phyloP scores from a whole-genome alignment of 1,284 basidiomycete species.

The Apiotrichum mycotoxinovorans region DNA sequence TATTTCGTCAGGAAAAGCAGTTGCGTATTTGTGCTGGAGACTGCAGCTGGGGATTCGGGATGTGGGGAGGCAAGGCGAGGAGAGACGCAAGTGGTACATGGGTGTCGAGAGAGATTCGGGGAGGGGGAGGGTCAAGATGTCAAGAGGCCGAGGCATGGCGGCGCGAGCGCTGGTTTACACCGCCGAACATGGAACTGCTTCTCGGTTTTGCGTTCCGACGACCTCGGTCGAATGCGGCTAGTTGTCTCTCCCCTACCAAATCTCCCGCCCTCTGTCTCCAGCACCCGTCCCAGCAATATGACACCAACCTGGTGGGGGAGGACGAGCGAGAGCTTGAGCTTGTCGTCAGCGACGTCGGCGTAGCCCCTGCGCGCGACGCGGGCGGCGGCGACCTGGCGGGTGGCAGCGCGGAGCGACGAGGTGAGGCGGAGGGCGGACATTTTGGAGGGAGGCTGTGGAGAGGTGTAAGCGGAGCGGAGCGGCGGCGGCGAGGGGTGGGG shows the following conservation, averaged over 20 bases:
- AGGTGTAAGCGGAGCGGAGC: constrained; percentile 1
- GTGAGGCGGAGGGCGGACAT: constrained; percentile 44
- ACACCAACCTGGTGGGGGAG: constrained; percentile 84
- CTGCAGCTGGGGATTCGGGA: too few relatives aligned
- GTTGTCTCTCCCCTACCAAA: too few relatives aligned
- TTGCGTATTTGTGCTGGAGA: neutral
- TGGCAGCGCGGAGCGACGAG: constrained; percentile 45
- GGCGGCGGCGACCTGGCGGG: constrained; percentile 41
- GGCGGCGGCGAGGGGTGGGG: neutral
- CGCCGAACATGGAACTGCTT: too few relatives aligned
- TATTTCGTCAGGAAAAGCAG: neutral
- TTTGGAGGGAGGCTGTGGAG: constrained; percentile 9
- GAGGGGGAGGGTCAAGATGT: too few relatives aligned
- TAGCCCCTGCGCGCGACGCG: constrained; percentile 68
- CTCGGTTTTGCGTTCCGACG: too few relatives aligned
- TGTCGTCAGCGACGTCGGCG: constrained; percentile 65
- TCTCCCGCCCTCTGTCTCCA: too few relatives aligned
- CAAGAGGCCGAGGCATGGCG: too few relatives aligned
- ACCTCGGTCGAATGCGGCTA: too few relatives aligned
- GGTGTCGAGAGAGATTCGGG: too few relatives aligned
- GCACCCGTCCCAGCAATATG: neutral
- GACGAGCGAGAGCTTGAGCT: constrained; percentile 75
- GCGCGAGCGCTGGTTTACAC: too few relatives aligned
- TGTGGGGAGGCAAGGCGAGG: too few relatives aligned
- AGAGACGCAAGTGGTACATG: too few relatives aligned